Base-by-base conservation (phyloP, 2,329 filamentous ascomycete genomes). In the Alternaria alternata region DNA sequence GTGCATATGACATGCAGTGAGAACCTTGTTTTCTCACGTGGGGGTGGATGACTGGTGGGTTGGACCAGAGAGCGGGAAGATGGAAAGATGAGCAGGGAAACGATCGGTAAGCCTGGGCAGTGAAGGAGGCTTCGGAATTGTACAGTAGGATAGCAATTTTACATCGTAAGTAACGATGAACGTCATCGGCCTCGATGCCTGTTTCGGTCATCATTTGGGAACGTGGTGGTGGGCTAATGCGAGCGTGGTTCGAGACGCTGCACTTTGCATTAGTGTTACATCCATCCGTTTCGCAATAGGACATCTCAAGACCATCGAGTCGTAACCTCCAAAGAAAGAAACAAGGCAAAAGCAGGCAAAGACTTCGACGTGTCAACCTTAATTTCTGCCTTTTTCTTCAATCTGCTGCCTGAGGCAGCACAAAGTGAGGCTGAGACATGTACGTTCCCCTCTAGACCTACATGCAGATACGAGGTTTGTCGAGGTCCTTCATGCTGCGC, bases 391-490 rank as follows among this genome's bases (percentile, higher is more conserved):
- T 48, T 22, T 22, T 34, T 34, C 34, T 34, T 30, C 11, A 24
- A 1, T 34, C 14, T 38, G 24, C 32, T 49, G 46, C 30, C 46
- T 38, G 32, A 18, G 32, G 46, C n/a, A 43, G 49, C 30, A 51
- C 8, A 56, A 51, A 49, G 54, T 51, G 54, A 56, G 38, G 46
- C 54, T 56, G 44, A 51, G 54, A 51, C 28, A 20, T 46, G 28
- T 32, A 26, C 30, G 30, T 32, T 34, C 41, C 30, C 43, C 30
- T 44, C 30, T 42, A n/a, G 51, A 54, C 32, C 12, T 26, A 42
- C 42, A 26, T 54, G 52, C 52, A 54, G 52, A 47, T 47, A 47
- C 52, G 42, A 47, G 22, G 32, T 20, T 22, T 22, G 12, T 20
- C 18, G 39, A 46, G 32, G 41, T 54, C 42, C 42, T 54, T 7